A percentile compares a stretch with the other conserved stretches of the same genome.
Conservation (phyloP, 768 basidiomycete species). For the Suillus clintonianus region DNA sequence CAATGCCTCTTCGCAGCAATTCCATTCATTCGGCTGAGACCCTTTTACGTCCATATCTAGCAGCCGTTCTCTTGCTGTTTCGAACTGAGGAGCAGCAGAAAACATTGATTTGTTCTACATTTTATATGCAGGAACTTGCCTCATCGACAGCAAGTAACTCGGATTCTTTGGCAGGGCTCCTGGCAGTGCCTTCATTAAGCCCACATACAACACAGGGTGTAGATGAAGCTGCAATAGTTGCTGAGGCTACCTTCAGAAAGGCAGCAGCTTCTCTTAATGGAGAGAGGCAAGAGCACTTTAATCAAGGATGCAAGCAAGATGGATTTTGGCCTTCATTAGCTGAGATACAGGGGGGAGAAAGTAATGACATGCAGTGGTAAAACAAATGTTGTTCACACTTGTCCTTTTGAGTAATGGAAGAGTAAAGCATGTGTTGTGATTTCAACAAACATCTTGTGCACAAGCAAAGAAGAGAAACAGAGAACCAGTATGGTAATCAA, state of each 20-base stretch:
- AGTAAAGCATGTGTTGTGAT: too few species aligned
- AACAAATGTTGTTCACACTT: background rate
- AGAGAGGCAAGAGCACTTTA: background rate
- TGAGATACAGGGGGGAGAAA: background rate
- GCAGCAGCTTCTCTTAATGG: constrained; percentile 34
- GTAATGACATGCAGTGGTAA: background rate
- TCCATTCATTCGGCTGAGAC: constrained; percentile 35
- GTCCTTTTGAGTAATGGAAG: too few species aligned
- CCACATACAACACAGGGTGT: constrained; percentile 50
- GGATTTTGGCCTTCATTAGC: background rate
- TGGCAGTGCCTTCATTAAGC: constrained; percentile 28
- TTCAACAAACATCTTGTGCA: too few species aligned
- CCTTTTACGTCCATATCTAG: constrained; percentile 59
- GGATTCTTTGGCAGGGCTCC: constrained; percentile 7
- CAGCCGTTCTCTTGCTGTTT: constrained; percentile 40
- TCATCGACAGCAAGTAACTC: constrained; percentile 3
- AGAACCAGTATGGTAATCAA: too few species aligned
- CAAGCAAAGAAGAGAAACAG: too few species aligned
- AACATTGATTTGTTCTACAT: constrained; percentile 60
- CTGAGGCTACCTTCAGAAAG: constrained; percentile 59
- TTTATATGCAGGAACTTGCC: constrained; percentile 33
- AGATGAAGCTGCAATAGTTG: constrained; percentile 57
- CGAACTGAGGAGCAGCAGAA: constrained; percentile 3
- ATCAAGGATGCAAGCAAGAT: background rate
- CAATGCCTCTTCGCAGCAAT: constrained; percentile 44